Evolutionary conservation across 106 monocot genomes (phyloP).

Genomic region (Iris macrosiphon): DNA sequence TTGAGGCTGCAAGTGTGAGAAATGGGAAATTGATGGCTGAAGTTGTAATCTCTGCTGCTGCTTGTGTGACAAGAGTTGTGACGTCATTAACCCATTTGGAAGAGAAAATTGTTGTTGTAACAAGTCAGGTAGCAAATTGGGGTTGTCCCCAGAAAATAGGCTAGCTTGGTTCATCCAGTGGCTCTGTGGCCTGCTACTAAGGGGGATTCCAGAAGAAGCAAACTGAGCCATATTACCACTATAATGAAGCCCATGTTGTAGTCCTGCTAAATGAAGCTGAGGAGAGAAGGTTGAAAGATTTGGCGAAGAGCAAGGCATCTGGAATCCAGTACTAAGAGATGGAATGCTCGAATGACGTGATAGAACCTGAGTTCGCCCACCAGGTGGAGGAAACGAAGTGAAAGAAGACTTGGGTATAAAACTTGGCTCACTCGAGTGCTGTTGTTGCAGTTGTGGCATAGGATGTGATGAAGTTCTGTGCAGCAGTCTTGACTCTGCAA

Average conservation of each 20-base stretch:
- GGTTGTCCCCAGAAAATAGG: slow-evolving; percentile 23
- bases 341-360: slow-evolving; percentile 13
- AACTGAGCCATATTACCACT: slow-evolving; percentile 22
- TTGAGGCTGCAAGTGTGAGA: slow-evolving; percentile 29
- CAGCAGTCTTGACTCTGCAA: slow-evolving; percentile 45
- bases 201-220: slow-evolving; percentile 8
- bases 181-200: slow-evolving; percentile 16
- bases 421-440: slow-evolving; percentile 33
- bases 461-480: slow-evolving; percentile 82
- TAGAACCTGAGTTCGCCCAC: slow-evolving; percentile 12
- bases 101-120: slow-evolving; percentile 42
- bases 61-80: slow-evolving; percentile 25
- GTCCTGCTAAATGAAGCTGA: slow-evolving; percentile 17
- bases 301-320: slow-evolving; percentile 21
- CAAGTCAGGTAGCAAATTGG: slow-evolving; percentile 20
- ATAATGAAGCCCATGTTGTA: slow-evolving; percentile 14
- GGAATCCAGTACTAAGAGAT: slow-evolving; percentile 13
- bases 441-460: slow-evolving; percentile 31
- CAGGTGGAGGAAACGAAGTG: slow-evolving; percentile 58
- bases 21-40: slow-evolving; percentile 23
- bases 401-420: slow-evolving; percentile 38
- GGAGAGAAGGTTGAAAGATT: slow-evolving; percentile 16
- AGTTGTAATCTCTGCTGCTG: slow-evolving; percentile 33
- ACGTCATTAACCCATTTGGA: slow-evolving; percentile 29
- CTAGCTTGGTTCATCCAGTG: slow-evolving; percentile 24